Evolutionary conservation across 768 basidiomycete species (phyloP), one percentile per base, ranked within the genome.

Genomic region (Vararia minispora): DNA sequence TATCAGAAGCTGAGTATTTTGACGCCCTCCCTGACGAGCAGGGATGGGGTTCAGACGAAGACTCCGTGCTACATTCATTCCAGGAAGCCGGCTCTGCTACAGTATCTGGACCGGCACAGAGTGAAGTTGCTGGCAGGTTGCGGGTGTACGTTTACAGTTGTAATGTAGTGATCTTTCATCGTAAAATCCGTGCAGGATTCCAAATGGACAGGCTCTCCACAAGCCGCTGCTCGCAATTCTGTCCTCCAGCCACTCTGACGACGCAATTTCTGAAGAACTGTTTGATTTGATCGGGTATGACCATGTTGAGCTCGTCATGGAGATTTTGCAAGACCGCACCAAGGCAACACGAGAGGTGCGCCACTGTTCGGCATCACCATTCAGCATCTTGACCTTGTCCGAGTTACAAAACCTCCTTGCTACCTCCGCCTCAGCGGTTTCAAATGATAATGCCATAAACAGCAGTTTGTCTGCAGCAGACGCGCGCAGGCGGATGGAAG

Each of bases 251-350:
- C 64, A 62, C 27, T 59, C 64, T 5, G 68, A 81, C 46, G 85
- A 90, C 22, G 74, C 72, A 16, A 81, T 95, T 22, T 83, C 87
- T 20, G 72, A 62, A 20, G 81, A 87, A 47, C 55, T 97, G 8
- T 73, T 71, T 6, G 91, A 95, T 43, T 61, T 86, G 8, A 55
- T 92, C 33, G 94, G 91, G 2, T 87, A 79, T 54, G 85, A 94
- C 35, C 72, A 81, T 13, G 74, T 97, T 33, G 86, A 87, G 20
- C 61, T 90, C 24, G 75, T 82, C 6, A 72, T 71, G 59, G 72
- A 83, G 28, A 68, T 95, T 20, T 57, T 95, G 2, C 53, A 63
- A 13, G 65, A 75, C 22, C 75, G 91, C 16, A 44, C 48, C 6
- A 52, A 56, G 1, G 52, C 80, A 23, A 63, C 58, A 21, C 47